Conservation (phyloP, 2,329 filamentous ascomycete species). For the Macrophomina tecta region DNA sequence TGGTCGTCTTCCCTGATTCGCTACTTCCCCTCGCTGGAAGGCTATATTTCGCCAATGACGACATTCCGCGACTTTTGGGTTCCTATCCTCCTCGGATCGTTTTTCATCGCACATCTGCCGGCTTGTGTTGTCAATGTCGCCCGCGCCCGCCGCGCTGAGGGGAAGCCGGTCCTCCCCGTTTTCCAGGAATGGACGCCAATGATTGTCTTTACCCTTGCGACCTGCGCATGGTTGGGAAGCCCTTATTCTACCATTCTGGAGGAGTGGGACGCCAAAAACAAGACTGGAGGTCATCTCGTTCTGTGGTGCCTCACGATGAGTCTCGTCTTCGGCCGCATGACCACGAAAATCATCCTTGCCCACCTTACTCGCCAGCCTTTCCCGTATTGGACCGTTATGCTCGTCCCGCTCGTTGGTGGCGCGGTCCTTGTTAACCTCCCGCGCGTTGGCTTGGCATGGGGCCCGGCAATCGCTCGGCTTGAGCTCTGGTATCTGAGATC, state of each 20-base stretch:
- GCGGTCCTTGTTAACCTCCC: constrained; percentile 85
- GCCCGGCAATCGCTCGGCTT: constrained; percentile 52
- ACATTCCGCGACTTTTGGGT: constrained; percentile 92
- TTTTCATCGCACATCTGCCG: constrained; percentile 72
- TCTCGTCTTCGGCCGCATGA: constrained; percentile 98
- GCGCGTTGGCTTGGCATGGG: constrained; percentile 61
- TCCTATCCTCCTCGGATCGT: constrained; percentile 56
- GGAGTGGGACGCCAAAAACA: constrained; percentile 49
- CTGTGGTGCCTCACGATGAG: constrained; percentile 92
- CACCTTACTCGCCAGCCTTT: constrained; percentile 94
- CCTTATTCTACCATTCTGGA: constrained; percentile 81
- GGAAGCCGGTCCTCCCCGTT: constrained; percentile 77
- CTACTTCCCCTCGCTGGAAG: constrained; percentile 44
- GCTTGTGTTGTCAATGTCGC: constrained; percentile 89
- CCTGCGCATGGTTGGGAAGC: constrained; percentile 85
- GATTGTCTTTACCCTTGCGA: constrained; percentile 75
- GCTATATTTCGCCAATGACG: constrained; percentile 71
- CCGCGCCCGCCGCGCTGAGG: constrained; percentile 72
- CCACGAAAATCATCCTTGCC: constrained; percentile 97
- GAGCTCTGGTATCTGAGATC: constrained; percentile 83
- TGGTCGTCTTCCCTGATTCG: constrained; percentile 79
- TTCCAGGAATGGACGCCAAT: constrained; percentile 96
- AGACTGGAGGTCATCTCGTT: constrained; percentile 73
- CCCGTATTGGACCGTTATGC: constrained; percentile 93
- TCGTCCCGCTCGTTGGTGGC: constrained; percentile 84